Evolutionary conservation across 768 basidiomycete genomes (phyloP).

Genomic region (Leccinum disarticulatum): DNA sequence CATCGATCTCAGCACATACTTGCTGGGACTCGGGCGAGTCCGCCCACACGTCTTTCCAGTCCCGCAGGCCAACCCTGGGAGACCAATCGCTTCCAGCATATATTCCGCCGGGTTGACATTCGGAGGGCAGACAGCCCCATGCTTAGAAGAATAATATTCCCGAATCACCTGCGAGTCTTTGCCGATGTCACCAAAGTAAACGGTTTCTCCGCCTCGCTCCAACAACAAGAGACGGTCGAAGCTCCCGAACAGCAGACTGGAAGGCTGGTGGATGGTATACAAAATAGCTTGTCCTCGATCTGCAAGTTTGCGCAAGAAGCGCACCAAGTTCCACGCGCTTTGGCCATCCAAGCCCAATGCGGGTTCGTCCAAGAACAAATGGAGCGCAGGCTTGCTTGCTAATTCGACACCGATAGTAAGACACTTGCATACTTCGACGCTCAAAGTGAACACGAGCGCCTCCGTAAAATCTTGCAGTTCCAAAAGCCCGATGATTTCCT

Average conservation of each 20-base stretch:
- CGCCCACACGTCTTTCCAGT: conserved; percentile 87
- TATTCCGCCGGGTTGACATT: conserved; percentile 81
- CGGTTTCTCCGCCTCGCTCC: conserved; percentile 81
- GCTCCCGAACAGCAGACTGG: conserved; percentile 80
- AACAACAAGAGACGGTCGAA: conserved; percentile 73
- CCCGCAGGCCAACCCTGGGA: conserved; percentile 68
- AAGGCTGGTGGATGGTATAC: conserved; percentile 90
- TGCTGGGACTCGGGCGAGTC: conserved; percentile 59
- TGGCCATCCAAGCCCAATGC: conserved; percentile 59
- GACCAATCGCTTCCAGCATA: conserved; percentile 85
- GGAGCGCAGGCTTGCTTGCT: conserved; percentile 58
- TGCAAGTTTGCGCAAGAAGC: conserved; percentile 80
- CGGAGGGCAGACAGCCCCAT: conserved; percentile 69
- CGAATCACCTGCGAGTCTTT: conserved; percentile 64
- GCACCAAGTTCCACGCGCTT: conserved; percentile 79
- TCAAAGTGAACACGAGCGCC: conserved; percentile 71
- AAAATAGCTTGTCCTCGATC: conserved; percentile 86
- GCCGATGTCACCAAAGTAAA: conserved; percentile 93
- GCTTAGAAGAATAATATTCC: conserved; percentile 65
- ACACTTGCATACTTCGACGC: conserved; percentile 74
- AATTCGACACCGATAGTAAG: conserved; percentile 91
- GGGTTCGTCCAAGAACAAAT: conserved; percentile 40
- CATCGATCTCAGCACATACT: conserved; percentile 43
- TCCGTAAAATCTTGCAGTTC: conserved; percentile 85
- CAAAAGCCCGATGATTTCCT: conserved; percentile 80